phyloP scores from a whole-genome alignment of 2,329 filamentous ascomycete genomes.

The Trichoderma koningiopsis region DNA sequence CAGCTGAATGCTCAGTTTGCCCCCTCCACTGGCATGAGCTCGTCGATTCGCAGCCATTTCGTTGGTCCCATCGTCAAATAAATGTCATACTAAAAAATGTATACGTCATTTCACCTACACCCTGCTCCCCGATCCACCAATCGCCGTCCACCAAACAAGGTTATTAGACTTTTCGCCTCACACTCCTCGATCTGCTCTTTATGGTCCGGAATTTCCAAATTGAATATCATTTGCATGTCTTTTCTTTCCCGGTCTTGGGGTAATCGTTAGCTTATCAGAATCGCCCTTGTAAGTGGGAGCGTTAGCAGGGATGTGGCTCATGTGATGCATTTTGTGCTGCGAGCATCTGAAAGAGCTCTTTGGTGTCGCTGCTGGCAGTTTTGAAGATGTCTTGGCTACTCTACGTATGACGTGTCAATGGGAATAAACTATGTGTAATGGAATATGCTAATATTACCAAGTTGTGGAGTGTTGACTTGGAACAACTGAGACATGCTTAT shows the following conservation, averaged over 20 bases:
- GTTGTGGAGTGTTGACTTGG: neutral
- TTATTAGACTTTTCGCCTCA: neutral
- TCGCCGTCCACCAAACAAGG: neutral
- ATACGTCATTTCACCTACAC: conserved; percentile 20
- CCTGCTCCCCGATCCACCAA: conserved; percentile 16
- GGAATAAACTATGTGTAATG: neutral
- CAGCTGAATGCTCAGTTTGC: neutral
- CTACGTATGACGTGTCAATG: conserved; percentile 3
- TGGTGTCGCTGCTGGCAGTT: neutral
- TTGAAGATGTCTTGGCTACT: neutral
- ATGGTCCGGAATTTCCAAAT: conserved; percentile 6
- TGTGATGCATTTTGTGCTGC: conserved; percentile 3
- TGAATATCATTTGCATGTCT: neutral
- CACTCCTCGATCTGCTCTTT: neutral
- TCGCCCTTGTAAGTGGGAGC: neutral
- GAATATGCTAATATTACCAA: neutral
- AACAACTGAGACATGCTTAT: neutral
- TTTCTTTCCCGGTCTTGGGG: neutral
- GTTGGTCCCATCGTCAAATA: conserved; percentile 14
- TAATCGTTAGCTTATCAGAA: neutral
- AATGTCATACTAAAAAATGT: conserved; percentile 21
- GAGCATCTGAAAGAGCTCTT: neutral
- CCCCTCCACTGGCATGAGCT: conserved; percentile 2
- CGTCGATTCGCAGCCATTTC: neutral
- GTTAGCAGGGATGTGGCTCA: neutral